Evolutionary conservation across 129 eudicot genomes (phyloP).

Genomic region (Glebionis coronaria): DNA sequence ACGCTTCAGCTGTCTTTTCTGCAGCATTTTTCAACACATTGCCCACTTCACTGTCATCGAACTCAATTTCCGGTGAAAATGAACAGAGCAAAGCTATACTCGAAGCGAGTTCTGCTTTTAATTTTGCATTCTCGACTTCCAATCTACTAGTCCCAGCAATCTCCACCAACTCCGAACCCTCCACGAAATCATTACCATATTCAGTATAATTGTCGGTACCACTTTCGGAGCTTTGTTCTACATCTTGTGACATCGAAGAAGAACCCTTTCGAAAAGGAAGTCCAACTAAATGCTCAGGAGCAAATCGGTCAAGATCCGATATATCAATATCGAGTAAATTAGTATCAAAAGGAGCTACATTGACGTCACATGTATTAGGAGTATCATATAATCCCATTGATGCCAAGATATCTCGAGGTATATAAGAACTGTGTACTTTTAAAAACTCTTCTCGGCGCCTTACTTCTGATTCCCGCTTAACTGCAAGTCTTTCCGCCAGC

Average conservation of each 20-base stretch:
- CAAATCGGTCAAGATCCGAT: slow-evolving; percentile 80
- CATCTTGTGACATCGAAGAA: slow-evolving; percentile 45
- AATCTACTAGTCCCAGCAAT: slow-evolving; percentile 88
- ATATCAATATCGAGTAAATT: slow-evolving; percentile 80
- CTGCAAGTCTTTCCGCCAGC: slow-evolving; percentile 87
- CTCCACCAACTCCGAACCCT: slow-evolving; percentile 72
- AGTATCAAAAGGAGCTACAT: slow-evolving; percentile 80
- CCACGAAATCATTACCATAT: slow-evolving; percentile 41
- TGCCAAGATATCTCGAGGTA: slow-evolving; percentile 81
- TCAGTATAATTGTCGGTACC: slow-evolving; percentile 42
- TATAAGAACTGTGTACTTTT: slow-evolving; percentile 59
- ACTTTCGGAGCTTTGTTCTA: slow-evolving; percentile 40
- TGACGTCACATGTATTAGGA: slow-evolving; percentile 83
- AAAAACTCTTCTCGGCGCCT: slow-evolving; percentile 84
- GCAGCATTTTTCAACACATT: slow-evolving; percentile 55
- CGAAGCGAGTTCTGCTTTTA: slow-evolving; percentile 95
- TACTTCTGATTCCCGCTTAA: slow-evolving; percentile 73
- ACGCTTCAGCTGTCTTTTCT: slow-evolving; percentile 89
- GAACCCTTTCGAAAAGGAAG: slow-evolving; percentile 53
- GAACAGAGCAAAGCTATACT: slow-evolving; percentile 79
- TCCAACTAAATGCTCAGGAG: slow-evolving; percentile 82
- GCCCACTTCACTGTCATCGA: slow-evolving; percentile 63
- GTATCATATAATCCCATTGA: slow-evolving; percentile 92
- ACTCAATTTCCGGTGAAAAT: slow-evolving; percentile 52
- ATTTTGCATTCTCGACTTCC: slow-evolving; percentile 91